A percentile compares a stretch with the other conserved stretches of the same genome.
Conservation (phyloP, 768 basidiomycete genomes). For the Boletus insuetus region DNA sequence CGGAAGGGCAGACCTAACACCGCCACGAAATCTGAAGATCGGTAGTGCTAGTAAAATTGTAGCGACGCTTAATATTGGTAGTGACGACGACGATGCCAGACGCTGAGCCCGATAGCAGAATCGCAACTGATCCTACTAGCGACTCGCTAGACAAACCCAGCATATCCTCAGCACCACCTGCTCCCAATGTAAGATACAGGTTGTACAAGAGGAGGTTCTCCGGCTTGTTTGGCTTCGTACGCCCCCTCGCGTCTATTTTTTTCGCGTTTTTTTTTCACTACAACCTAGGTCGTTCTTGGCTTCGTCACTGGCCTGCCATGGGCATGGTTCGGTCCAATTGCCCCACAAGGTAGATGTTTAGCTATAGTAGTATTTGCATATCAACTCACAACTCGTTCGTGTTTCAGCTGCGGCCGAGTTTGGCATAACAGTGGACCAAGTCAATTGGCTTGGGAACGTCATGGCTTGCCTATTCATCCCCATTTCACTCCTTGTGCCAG, state of each 20-base stretch:
- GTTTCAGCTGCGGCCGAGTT: slow-evolving; percentile 60
- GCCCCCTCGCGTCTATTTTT: neutral
- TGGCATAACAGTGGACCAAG: slow-evolving; percentile 62
- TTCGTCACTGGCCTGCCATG: slow-evolving; percentile 62
- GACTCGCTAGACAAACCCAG: neutral
- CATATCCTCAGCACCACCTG: neutral
- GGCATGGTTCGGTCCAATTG: slow-evolving; percentile 86
- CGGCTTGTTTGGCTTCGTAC: slow-evolving; percentile 61
- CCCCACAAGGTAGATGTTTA: slow-evolving; percentile 53
- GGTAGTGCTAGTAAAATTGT: too few species aligned
- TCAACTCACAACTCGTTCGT: neutral
- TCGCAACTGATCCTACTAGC: neutral
- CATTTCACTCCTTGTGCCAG: slow-evolving; percentile 55
- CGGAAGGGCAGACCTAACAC: slow-evolving; percentile 3
- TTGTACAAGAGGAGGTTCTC: slow-evolving; percentile 69
- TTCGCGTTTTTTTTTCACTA: neutral
- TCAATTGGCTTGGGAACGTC: slow-evolving; percentile 81
- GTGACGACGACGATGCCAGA: neutral
- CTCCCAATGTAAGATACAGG: slow-evolving; percentile 39
- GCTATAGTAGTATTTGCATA: neutral
- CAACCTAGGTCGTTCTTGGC: slow-evolving; percentile 55
- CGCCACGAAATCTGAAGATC: neutral
- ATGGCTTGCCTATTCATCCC: slow-evolving; percentile 62
- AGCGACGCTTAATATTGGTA: neutral
- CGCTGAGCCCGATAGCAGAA: neutral